These are phyloP conservation scores for Wickerhamiella qilinensis DNA, from an alignment of 805 yeast genomes.

Conservation along the genomic window DNA sequence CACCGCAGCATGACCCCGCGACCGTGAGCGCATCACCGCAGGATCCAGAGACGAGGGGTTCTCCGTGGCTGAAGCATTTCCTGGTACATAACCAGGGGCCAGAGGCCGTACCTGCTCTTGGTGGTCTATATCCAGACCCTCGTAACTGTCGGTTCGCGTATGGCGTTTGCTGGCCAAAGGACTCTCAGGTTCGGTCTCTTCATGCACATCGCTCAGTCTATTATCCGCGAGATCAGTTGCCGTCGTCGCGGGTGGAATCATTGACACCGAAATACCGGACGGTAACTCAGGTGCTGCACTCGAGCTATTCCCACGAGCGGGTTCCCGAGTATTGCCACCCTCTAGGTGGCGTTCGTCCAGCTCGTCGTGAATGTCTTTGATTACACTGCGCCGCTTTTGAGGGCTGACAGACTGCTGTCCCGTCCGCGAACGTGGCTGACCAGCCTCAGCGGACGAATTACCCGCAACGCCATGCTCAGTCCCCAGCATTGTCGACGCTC, in stretches of 20 bases:
- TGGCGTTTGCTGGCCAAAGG: neutral
- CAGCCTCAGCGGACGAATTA: neutral
- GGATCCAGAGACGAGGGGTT: neutral
- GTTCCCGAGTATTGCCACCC: neutral
- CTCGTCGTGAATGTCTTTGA: neutral
- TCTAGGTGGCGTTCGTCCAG: neutral
- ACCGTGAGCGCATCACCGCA: neutral
- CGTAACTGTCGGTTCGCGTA: neutral
- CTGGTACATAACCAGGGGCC: no score
- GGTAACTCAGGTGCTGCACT: no score
- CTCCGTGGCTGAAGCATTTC: no score
- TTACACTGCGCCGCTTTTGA: neutral
- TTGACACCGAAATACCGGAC: no score
- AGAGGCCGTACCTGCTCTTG: no score
- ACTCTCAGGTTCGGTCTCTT: neutral
- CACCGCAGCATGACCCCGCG: constrained; percentile 5
- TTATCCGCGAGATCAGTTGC: neutral
- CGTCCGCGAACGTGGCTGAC: no score
- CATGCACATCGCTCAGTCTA: neutral
- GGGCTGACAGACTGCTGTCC: no score
- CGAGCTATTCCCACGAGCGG: no score
- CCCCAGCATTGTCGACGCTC: neutral
- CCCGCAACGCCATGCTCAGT: neutral
- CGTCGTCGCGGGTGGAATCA: no score
- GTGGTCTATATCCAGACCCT: no score